A percentile compares a stretch with the other conserved stretches of the same genome.
Conservation (phyloP, 2,329 filamentous ascomycete species). For the Tolypocladium nubicola region DNA sequence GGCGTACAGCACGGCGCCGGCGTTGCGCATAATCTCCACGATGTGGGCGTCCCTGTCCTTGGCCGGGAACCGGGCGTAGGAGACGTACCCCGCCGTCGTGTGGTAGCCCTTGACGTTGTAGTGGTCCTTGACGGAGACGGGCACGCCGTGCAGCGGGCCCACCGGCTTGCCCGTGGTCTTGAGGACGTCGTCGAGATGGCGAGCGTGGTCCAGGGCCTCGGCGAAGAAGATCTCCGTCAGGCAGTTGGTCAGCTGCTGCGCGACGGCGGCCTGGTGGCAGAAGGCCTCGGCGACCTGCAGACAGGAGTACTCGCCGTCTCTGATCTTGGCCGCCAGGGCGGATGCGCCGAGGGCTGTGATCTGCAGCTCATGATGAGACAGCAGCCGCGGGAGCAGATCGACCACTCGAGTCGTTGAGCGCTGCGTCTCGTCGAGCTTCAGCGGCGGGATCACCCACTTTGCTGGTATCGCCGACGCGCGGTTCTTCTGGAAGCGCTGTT, state of each 20-base stretch:
- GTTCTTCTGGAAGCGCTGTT: slow-evolving; percentile 3
- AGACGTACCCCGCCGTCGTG: slow-evolving; percentile 5
- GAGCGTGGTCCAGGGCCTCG: slow-evolving; percentile 31
- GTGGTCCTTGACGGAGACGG: slow-evolving; percentile 27
- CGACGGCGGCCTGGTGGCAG: slow-evolving; percentile 15
- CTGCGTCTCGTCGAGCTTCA: slow-evolving; percentile 4
- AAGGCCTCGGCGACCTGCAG: slow-evolving; percentile 15
- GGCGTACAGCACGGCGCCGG: slow-evolving; percentile 36
- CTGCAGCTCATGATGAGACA: slow-evolving; percentile 10
- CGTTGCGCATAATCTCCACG: slow-evolving; percentile 3
- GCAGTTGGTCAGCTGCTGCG: slow-evolving; percentile 24
- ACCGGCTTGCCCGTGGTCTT: slow-evolving; percentile 3
- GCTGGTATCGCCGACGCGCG: slow-evolving; percentile 4
- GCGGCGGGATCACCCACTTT: slow-evolving; percentile 5
- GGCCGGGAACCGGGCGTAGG: slow-evolving; percentile 21
- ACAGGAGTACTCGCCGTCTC: slow-evolving; percentile 8
- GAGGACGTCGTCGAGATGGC: slow-evolving; percentile 27
- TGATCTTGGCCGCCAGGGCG: slow-evolving; percentile 7
- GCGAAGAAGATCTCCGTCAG: slow-evolving; percentile 39
- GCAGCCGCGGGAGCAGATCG: slow-evolving; percentile 2
- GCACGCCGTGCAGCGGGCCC: slow-evolving; percentile 49
- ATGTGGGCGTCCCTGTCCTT: slow-evolving; percentile 3
- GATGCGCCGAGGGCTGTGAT: slow-evolving; percentile 10
- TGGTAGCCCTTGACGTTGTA: slow-evolving; percentile 4
- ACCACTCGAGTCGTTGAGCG: slow-evolving; percentile 5